Evolutionary conservation across 176 grass and related monocot genomes (phyloP), one percentile per base, ranked within the genome.

Genomic region (Carex scoparia): DNA sequence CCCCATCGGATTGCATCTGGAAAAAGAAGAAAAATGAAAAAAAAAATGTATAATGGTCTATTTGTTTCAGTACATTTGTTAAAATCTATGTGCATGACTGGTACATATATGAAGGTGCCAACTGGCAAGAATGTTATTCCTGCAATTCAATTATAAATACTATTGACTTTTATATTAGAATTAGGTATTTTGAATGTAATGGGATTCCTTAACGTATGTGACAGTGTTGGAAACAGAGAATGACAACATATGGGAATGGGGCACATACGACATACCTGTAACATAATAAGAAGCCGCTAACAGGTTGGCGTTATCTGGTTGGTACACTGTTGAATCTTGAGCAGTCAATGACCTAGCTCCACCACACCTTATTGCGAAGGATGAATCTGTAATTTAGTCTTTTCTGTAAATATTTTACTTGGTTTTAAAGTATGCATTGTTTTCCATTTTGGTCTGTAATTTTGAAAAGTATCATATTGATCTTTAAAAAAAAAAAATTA

Each of bases 351-450:
- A n/a, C 87, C 18, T 83, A 2, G 3, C 55, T 63, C 87, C 90
- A 38, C 96, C 96, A 87, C 84, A 94, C 16, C 87, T 84, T 80
- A 98, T 88, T 12, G 89, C 96, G 68, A 98, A 88, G n/a, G 86
- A 86, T 51, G 82, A 71, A 85, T 89, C 96, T 98, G 85, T 56
- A 88, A 31, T 27, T 74, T 82, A 18, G 14, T n/a, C 16, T 83
- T 53, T 4, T 23, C 11, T 23, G 3, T 81, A 19, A 23, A 57
- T 13, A 37, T 23, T 65, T 51, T 51, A 51, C 48, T 51, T 49
- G 0, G 48, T 51, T 51, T 51, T 51, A 11, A 10, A 51, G 23
- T 23, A 23, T 51, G 9, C 1, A 23, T 62, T 62, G 60, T 63
- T 63, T 28, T 28, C 19, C 23, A 63, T 63, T 63, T 63, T 63